Conservation (phyloP, 73 alveolate species). For the Blepharisma stoltei region DNA sequence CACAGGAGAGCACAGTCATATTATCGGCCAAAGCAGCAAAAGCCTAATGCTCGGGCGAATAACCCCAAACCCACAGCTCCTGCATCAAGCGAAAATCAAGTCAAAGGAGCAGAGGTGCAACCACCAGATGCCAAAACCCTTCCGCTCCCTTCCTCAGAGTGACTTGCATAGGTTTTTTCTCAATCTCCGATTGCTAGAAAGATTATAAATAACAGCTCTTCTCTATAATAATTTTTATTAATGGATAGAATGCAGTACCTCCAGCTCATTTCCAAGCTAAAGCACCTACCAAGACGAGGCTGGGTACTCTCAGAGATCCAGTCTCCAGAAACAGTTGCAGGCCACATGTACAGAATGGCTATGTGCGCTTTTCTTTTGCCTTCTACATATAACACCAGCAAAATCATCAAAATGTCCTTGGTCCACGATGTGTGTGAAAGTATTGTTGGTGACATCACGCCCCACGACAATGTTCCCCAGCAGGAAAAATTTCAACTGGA, state of each 20-base stretch:
- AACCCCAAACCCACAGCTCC: no score
- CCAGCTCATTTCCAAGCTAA: conserved; percentile 11
- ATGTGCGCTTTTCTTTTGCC: conserved; percentile 26
- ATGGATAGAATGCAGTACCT: conserved; percentile 8
- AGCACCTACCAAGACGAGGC: conserved; percentile 29
- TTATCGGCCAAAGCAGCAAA: no score
- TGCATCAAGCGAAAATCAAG: no score
- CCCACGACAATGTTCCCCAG: conserved; percentile 43
- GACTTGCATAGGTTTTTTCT: no score
- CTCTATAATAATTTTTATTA: neutral
- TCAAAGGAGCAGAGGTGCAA: no score
- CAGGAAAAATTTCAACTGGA: conserved; percentile 38
- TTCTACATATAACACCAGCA: neutral
- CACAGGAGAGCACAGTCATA: no score
- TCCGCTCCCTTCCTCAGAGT: no score
- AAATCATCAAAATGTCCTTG: conserved; percentile 44
- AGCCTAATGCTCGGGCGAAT: no score
- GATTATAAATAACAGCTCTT: no score
- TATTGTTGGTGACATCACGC: conserved; percentile 58
- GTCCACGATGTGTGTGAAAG: conserved; percentile 58
- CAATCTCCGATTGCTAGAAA: no score
- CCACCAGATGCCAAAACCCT: no score
- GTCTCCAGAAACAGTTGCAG: conserved; percentile 32
- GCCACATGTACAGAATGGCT: conserved; percentile 36
- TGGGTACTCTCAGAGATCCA: neutral